Evolutionary conservation across 192 early-diverging fungal species (phyloP).

Genomic region (Backusella morwellensis): DNA sequence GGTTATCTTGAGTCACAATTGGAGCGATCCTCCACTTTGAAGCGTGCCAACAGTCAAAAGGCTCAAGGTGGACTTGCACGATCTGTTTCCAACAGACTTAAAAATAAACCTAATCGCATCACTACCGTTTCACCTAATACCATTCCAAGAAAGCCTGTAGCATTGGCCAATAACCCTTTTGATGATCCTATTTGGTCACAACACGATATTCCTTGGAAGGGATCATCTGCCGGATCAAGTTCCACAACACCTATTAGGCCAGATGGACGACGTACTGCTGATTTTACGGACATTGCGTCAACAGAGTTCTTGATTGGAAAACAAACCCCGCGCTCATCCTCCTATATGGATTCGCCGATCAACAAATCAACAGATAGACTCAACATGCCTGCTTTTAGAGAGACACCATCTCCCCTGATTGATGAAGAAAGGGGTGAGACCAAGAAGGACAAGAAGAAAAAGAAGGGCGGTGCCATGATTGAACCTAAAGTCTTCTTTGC

Average conservation of each 20-base stretch:
- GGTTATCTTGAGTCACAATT: constrained; percentile 36
- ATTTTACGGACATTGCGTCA: constrained; percentile 10
- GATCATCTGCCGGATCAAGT: background rate
- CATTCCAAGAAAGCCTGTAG: background rate
- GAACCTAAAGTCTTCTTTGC: constrained; percentile 94
- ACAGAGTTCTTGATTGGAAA: constrained; percentile 23
- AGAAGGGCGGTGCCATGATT: background rate
- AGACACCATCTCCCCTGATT: constrained; percentile 25
- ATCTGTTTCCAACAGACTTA: constrained; percentile 1
- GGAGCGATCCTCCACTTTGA: constrained; percentile 18
- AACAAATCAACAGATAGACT: background rate
- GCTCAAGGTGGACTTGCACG: background rate
- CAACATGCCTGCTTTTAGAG: background rate
- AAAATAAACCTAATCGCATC: background rate
- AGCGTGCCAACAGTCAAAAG: constrained; percentile 6
- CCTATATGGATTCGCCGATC: background rate
- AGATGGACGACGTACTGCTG: background rate
- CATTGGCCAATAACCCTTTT: constrained; percentile 9
- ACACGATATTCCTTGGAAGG: background rate
- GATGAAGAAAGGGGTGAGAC: background rate
- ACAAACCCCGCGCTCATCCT: constrained; percentile 5
- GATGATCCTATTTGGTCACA: constrained; percentile 31
- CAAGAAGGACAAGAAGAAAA: background rate
- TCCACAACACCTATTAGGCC: background rate
- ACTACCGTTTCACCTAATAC: background rate